Evolutionary conservation across 345 rosid species (phyloP), one percentile per base, ranked within the genome.

Genomic region (Barbarea vulgaris): DNA sequence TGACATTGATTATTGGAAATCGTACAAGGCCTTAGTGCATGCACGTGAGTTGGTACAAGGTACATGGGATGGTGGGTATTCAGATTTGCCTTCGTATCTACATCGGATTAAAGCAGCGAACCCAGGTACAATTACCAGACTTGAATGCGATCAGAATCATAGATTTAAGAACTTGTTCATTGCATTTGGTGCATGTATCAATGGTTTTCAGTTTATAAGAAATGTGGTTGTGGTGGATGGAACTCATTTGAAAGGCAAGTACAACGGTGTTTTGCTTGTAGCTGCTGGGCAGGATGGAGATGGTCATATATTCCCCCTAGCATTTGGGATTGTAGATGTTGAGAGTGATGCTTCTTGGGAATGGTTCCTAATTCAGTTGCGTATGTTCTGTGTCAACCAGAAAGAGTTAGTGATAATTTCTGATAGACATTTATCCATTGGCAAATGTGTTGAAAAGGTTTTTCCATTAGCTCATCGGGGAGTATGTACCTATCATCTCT

Each of bases 221-320:
- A 66, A 66, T 8, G 47, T 50, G 14, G 28, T 66, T 50, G 70
- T 66, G 30, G 46, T 50, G 9, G 59, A 66, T 66, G 70, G 59
- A 13, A 28, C 36, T 24, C 67, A 41, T 25, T 9, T 62, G 15
- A 62, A 62, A 15, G 52, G 34, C 24, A 62, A 15, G 7, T 62
- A 8, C 14, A 7, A 15, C 3, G 13, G 34, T 39, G 3, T 62
- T 39, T 24, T 62, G 33, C 67, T 39, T 22, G 21, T 62, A 41
- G 14, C 3, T 3, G 67, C 11, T 39, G 19, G 22, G 5, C 34
- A 41, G 5, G 67, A 62, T 41, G 66, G 15, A 41, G 27, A 24
- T 4, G 14, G 51, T 21, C 6, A 42, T 37, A 37, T 37, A 37
- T 63, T 41, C 12, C 67, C 24, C 3, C 6, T 63, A n/a, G 53